Conservation (phyloP, 805 yeast species). For the Debaryomyces prosopidis region DNA sequence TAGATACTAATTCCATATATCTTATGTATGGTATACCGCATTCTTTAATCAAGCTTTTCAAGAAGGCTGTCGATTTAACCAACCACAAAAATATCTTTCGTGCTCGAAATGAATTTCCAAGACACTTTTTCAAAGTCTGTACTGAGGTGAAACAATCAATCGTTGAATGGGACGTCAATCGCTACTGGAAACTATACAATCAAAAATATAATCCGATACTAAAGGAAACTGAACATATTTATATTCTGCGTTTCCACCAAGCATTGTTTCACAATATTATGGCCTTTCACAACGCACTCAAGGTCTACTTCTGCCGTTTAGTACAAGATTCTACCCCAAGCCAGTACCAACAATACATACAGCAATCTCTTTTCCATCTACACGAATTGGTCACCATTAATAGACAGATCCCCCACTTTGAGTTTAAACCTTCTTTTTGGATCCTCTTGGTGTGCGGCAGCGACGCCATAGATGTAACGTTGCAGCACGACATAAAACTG, state of each 20-base stretch:
- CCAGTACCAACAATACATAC: slow-evolving; percentile 35
- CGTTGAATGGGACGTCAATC: slow-evolving; percentile 44
- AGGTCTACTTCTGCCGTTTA: slow-evolving; percentile 46
- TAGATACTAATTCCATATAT: slow-evolving; percentile 30
- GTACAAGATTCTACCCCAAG: slow-evolving; percentile 43
- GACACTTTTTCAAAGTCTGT: slow-evolving; percentile 56
- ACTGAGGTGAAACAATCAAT: slow-evolving; percentile 55
- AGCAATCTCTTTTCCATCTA: slow-evolving; percentile 33
- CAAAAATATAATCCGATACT: slow-evolving; percentile 10
- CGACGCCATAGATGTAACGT: slow-evolving; percentile 30
- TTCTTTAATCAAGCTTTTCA: slow-evolving; percentile 46
- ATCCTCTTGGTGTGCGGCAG: slow-evolving; percentile 44
- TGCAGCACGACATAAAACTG: slow-evolving; percentile 32
- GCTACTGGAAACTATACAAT: slow-evolving; percentile 40
- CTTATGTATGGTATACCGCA: slow-evolving; percentile 50
- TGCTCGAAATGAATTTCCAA: slow-evolving; percentile 40
- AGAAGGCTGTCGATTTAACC: slow-evolving; percentile 46
- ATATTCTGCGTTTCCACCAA: slow-evolving; percentile 40
- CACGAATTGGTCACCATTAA: slow-evolving; percentile 22
- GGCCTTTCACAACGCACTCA: slow-evolving; percentile 43
- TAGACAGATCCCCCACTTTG: slow-evolving; percentile 10
- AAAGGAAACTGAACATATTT: slow-evolving; percentile 16
- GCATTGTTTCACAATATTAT: slow-evolving; percentile 36
- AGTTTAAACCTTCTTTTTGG: slow-evolving; percentile 49
- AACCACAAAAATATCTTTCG: slow-evolving; percentile 53